Conservation (phyloP, 257 asterid genomes). For the Leonotis leonurus region DNA sequence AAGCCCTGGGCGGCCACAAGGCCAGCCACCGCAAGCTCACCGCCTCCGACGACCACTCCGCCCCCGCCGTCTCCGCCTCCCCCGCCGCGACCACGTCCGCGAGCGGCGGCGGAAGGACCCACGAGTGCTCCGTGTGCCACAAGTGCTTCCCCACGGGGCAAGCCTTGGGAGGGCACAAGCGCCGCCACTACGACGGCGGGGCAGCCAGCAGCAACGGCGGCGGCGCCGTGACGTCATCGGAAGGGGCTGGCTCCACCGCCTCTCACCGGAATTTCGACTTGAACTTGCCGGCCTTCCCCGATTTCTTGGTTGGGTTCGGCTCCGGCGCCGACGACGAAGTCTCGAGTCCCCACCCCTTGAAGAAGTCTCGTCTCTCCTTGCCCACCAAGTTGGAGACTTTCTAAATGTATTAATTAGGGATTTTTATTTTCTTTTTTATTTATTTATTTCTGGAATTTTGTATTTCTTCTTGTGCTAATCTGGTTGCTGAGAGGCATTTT, state of each 20-base stretch:
- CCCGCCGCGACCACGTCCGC: neutral
- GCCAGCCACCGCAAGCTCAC: constrained; percentile 51
- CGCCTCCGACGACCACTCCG: constrained; percentile 17
- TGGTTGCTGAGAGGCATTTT: neutral
- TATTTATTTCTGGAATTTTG: no score
- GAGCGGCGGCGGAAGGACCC: constrained; percentile 24
- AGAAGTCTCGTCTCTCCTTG: constrained; percentile 33
- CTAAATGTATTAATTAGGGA: no score
- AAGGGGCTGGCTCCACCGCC: constrained; percentile 18
- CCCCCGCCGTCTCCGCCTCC: constrained; percentile 1
- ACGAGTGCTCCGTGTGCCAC: constrained; percentile 56
- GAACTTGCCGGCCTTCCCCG: constrained; percentile 45
- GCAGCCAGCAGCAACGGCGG: constrained; percentile 17
- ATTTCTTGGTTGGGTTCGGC: constrained; percentile 27
- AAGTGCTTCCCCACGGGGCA: constrained; percentile 45
- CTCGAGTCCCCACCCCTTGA: constrained; percentile 50
- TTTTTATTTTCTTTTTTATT: no score
- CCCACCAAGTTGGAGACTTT: constrained; percentile 17
- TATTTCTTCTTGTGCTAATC: neutral
- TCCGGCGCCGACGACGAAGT: constrained; percentile 37
- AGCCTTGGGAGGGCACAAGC: constrained; percentile 62
- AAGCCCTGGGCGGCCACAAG: constrained; percentile 64
- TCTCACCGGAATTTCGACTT: constrained; percentile 34
- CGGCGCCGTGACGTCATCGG: constrained; percentile 27
- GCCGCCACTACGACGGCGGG: constrained; percentile 21